Evolutionary conservation across 1,139 yeast species (phyloP).

Genomic region (Meyerozyma sp.): DNA sequence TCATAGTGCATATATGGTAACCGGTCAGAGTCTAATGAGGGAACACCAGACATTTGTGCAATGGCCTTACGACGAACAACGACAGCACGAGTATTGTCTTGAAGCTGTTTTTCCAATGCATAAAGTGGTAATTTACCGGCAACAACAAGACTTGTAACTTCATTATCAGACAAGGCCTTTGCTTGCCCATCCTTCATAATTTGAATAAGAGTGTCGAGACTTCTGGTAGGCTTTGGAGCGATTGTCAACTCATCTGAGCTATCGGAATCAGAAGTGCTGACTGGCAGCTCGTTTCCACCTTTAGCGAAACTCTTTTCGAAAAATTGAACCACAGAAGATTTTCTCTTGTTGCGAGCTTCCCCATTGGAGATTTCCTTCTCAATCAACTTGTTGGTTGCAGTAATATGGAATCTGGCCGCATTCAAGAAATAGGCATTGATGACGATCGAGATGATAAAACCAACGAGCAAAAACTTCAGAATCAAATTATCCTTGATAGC

Average conservation of each 20-base stretch:
- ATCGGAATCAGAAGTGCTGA: slow-evolving; percentile 4
- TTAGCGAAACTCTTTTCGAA: slow-evolving; percentile 4
- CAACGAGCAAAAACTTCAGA: slow-evolving; percentile 70
- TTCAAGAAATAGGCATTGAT: slow-evolving; percentile 81
- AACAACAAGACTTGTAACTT: slow-evolving; percentile 65
- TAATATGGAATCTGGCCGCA: slow-evolving; percentile 58
- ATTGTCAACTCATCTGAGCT: slow-evolving; percentile 22
- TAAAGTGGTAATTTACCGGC: slow-evolving; percentile 83
- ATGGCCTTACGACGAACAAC: slow-evolving; percentile 87
- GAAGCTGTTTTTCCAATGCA: slow-evolving; percentile 88
- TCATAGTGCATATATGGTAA: slow-evolving; percentile 83
- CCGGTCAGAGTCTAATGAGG: slow-evolving; percentile 64
- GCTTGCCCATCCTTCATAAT: slow-evolving; percentile 70
- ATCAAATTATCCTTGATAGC: slow-evolving; percentile 82
- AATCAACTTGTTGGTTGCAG: slow-evolving; percentile 39
- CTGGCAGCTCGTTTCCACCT: slow-evolving; percentile 5
- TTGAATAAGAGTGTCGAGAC: slow-evolving; percentile 61
- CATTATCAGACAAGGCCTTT: slow-evolving; percentile 61
- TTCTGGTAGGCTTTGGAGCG: slow-evolving; percentile 16
- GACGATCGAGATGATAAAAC: slow-evolving; percentile 69
- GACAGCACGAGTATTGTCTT: slow-evolving; percentile 87
- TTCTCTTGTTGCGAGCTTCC: slow-evolving; percentile 6
- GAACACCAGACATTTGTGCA: slow-evolving; percentile 76
- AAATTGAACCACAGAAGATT: not conserved
- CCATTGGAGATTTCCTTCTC: slow-evolving; percentile 35